Percentiles rank a stretch among this genome's conserved stretches.
These are phyloP conservation scores for Dendrobium chrysotoxum DNA, from an alignment of 106 monocot species.

Conservation along the genomic window DNA sequence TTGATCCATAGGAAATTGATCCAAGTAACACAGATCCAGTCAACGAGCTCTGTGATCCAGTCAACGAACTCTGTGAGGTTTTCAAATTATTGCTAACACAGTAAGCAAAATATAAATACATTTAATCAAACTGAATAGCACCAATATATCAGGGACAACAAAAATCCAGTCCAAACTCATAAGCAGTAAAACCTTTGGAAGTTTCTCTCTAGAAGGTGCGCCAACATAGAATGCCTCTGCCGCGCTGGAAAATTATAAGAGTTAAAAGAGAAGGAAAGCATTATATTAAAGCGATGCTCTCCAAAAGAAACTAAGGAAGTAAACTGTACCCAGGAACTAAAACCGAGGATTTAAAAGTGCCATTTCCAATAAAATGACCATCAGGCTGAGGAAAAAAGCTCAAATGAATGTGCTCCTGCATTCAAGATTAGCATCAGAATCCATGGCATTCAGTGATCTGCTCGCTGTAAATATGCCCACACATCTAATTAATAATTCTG, in stretches of 20 bases:
- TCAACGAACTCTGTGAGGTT: conserved; percentile 46
- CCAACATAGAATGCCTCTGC: conserved; percentile 85
- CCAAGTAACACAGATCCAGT: conserved; percentile 75
- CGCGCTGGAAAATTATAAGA: conserved; percentile 25
- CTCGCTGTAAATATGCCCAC: background rate
- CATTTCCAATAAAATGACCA: conserved; percentile 65
- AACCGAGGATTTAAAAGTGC: conserved; percentile 61
- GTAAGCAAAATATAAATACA: background rate
- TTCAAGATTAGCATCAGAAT: conserved; percentile 10
- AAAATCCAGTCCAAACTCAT: background rate
- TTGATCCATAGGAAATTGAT: conserved; percentile 67
- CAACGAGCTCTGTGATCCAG: conserved; percentile 69
- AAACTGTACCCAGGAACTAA: conserved; percentile 70
- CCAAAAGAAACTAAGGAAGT: background rate
- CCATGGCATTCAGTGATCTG: background rate
- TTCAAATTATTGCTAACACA: conserved; percentile 12
- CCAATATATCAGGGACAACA: background rate
- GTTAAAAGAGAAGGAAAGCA: conserved; percentile 3
- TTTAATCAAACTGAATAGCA: background rate
- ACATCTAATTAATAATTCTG: background rate
- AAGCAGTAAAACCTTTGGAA: conserved; percentile 57
- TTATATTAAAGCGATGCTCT: background rate
- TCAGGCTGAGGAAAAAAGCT: conserved; percentile 86
- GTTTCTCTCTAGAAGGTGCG: conserved; percentile 66
- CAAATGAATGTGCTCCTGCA: conserved; percentile 77